phyloP scores from a whole-genome alignment of 805 yeast species.

The Phaffomyces opuntiae region DNA sequence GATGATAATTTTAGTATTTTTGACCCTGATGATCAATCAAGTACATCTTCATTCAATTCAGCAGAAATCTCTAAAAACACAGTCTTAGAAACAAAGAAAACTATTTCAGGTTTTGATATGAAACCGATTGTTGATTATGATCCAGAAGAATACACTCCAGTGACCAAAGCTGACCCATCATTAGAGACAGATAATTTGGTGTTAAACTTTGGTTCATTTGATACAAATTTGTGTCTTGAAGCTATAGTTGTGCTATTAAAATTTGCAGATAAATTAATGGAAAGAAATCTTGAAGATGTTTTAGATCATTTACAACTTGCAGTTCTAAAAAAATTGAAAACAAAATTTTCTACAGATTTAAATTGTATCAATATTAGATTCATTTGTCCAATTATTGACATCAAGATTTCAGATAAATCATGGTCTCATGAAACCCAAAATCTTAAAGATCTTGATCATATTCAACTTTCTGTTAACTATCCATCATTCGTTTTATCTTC shows the following conservation, averaged over 20 bases:
- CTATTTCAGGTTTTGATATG: slow-evolving; percentile 15
- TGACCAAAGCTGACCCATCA: slow-evolving; percentile 27
- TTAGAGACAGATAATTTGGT: slow-evolving; percentile 50
- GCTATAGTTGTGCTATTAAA: slow-evolving; percentile 33
- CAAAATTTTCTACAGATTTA: slow-evolving; percentile 26
- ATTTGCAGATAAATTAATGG: slow-evolving; percentile 31
- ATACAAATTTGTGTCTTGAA: slow-evolving; percentile 39
- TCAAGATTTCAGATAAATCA: slow-evolving; percentile 14
- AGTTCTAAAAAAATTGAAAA: slow-evolving; percentile 39
- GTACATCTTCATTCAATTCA: not conserved
- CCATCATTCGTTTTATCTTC: slow-evolving; percentile 19
- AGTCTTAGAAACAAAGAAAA: not conserved
- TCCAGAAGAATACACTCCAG: slow-evolving; percentile 16
- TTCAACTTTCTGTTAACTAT: slow-evolving; percentile 6
- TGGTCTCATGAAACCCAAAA: slow-evolving; percentile 5
- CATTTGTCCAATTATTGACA: slow-evolving; percentile 37
- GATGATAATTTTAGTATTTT: slow-evolving; percentile 3
- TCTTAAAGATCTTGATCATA: slow-evolving; percentile 12
- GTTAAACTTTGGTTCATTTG: slow-evolving; percentile 45
- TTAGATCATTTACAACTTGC: slow-evolving; percentile 63
- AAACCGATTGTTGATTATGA: slow-evolving; percentile 12
- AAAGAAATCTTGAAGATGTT: slow-evolving; percentile 28
- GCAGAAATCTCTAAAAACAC: not conserved
- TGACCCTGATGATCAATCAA: not conserved
- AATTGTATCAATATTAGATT: slow-evolving; percentile 39